These are phyloP conservation scores for Aspergillus incahuasiensis DNA, from an alignment of 495 filamentous ascomycete genomes.

Conservation along the genomic window DNA sequence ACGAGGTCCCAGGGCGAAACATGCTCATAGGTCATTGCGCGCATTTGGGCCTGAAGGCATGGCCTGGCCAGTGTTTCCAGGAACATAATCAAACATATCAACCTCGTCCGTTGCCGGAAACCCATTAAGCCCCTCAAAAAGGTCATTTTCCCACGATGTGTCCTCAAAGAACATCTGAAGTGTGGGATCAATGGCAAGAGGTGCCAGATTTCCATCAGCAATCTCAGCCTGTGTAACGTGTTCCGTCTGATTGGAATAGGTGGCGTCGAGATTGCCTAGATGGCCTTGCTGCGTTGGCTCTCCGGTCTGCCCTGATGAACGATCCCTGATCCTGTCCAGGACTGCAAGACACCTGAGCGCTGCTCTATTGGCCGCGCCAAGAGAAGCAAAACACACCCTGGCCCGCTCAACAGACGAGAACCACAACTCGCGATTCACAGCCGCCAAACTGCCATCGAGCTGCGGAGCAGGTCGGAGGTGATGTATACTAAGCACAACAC, in stretches of 20 bases:
- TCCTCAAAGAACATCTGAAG: conserved; percentile 23
- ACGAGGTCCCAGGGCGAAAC: no score
- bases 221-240: neutral
- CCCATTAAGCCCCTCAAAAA: conserved; percentile 18
- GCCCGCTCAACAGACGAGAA: conserved; percentile 14
- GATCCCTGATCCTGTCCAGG: conserved; percentile 13
- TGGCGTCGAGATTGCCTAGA: neutral
- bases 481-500: conserved; percentile 18
- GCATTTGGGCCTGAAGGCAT: no score
- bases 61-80: neutral
- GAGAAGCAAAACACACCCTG: conserved; percentile 12
- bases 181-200: conserved; percentile 16
- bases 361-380: conserved; percentile 13
- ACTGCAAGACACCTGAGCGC: conserved; percentile 18
- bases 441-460: neutral
- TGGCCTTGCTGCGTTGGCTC: neutral
- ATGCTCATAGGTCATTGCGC: no score
- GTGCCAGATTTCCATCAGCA: neutral
- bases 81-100: conserved; percentile 16
- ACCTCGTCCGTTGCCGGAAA: conserved; percentile 19
- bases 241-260: neutral
- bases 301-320: neutral
- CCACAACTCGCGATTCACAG: conserved; percentile 15
- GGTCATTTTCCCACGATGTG: conserved; percentile 13
- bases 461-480: conserved; percentile 8